Base-by-base conservation (phyloP, 441 rosid species). In the Euphorbia celastroides region DNA sequence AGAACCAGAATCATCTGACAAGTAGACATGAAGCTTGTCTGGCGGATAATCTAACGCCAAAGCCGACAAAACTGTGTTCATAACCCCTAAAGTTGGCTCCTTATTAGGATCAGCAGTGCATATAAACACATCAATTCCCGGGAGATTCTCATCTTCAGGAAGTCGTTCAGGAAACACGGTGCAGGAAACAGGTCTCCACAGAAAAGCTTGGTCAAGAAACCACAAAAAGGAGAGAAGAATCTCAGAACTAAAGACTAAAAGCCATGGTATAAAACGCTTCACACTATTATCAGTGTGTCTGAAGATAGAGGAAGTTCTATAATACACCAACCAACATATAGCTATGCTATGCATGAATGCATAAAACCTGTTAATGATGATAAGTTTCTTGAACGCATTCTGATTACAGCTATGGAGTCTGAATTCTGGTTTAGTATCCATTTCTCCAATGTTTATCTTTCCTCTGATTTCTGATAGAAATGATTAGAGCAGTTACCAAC, bases 1-100 rank as follows among this genome's bases (percentile, higher is more conserved):
- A 10, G 83, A 59, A 22, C 86, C 83, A 7, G 78, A 75, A 14
- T 84, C 86, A 5, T 82, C 86, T 0, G 86, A 82, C 11, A 82
- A 51, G 65, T 82, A 82, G 14, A 82, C 79, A 6, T 67, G 63
- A 50, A 82, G 78, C 63, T 82, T 82, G 65, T 68, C 79, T 1
- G 76, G 44, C 5, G 86, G 82, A 66, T 82, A 82, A 66, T 82
- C 81, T 16, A 77, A 66, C 0, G 79, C 79, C 79, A 82, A 69
- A 19, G 80, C 77, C 1, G 86, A 82, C 0, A 79, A 5, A n/a
- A 82, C 80, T 0, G 83, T 79, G 73, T 82, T 82, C 79, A 79
- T 72, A 19, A 79, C 83, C 9, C 55, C 72, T 7, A 75, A 22
- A 0, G 82, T 67, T 7, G 83, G 79, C 74, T 82, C 83, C 60